These are phyloP conservation scores for Agastache rugosa DNA, from an alignment of 257 asterid genomes.

Conservation along the genomic window DNA sequence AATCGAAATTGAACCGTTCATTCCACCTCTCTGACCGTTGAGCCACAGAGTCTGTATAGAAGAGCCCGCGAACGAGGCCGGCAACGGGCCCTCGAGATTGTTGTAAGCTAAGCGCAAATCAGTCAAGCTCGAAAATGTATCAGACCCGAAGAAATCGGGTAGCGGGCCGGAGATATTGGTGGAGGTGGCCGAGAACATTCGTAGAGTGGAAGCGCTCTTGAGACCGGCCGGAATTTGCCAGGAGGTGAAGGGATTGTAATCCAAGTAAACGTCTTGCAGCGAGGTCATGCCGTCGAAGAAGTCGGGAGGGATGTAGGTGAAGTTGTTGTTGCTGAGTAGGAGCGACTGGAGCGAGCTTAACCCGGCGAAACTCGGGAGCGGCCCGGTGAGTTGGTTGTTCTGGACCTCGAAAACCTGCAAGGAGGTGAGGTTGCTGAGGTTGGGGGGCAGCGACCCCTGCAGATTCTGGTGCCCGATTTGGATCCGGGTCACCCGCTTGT, in stretches of 20 bases:
- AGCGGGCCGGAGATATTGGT: slow-evolving; percentile 60
- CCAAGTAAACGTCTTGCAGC: slow-evolving; percentile 55
- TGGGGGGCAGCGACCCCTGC: slow-evolving; percentile 62
- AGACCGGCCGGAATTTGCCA: slow-evolving; percentile 69
- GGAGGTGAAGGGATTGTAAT: slow-evolving; percentile 57
- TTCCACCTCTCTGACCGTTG: slow-evolving; percentile 52
- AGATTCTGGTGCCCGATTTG: slow-evolving; percentile 65
- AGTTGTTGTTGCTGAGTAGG: slow-evolving; percentile 56
- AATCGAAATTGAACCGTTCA: slow-evolving; percentile 61
- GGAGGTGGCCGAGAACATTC: slow-evolving; percentile 61
- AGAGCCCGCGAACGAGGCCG: slow-evolving; percentile 57
- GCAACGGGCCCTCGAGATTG: slow-evolving; percentile 67
- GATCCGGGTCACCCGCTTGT: slow-evolving; percentile 59
- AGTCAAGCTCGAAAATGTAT: slow-evolving; percentile 49
- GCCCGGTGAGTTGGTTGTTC: slow-evolving; percentile 58
- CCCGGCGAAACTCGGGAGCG: slow-evolving; percentile 74
- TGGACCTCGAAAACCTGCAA: slow-evolving; percentile 61
- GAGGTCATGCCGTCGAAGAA: slow-evolving; percentile 80
- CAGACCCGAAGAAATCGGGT: slow-evolving; percentile 63
- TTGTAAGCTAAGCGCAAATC: slow-evolving; percentile 57
- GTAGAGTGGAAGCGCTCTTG: slow-evolving; percentile 46
- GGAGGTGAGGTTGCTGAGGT: slow-evolving; percentile 53
- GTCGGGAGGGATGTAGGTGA: slow-evolving; percentile 67
- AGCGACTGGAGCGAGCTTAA: slow-evolving; percentile 50
- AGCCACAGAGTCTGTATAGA: slow-evolving; percentile 64